Base-by-base conservation (phyloP, 2,329 filamentous ascomycete genomes). In the Cytospora piceae region DNA sequence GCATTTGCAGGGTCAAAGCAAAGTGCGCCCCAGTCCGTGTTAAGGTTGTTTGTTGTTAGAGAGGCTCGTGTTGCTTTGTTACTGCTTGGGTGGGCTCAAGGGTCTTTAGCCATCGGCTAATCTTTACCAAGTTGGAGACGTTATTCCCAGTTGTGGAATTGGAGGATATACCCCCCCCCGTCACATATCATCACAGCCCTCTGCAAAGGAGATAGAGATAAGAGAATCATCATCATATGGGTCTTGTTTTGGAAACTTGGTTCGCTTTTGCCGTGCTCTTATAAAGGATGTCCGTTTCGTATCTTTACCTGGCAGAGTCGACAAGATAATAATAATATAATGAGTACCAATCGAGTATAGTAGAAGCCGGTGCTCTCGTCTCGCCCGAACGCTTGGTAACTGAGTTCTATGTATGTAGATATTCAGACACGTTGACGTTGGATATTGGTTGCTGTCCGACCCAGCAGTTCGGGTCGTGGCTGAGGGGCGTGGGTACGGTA, bases 381-480 rank as follows among this genome's bases (percentile, higher is more conserved):
- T 20, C 15, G 4, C 15, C 1, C 27, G 27, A 29, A 29, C 5
- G 27, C 27, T 29, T 29, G 27, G 4, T 20, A 20, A 20, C 17
- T 6, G 7, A 3, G 8, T 42, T 20, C 6, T 7, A 20, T 22
- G 20, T 42, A 11, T 46, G 1, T 46, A 46, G 20, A 8, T 9
- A 46, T 1, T 6, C 7, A 7, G 42, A 22, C 20, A 42, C 39
- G n/a, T 46, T 20, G 42, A 46, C 42, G 17, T 39, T 14, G 24
- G 7, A 49, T 3, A 37, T 29, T 31, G 24, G 31, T 14, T 61
- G 49, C 20, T 46, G 42, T 22, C 46, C 22, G 58, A 61, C 58
- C 58, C 58, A 51, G 58, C 22, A 17, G 58, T 54, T 20, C 29
- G 58, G 58, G 24, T 61, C 32, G 31, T 24, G 29, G 46, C 58